A percentile compares a stretch with the other conserved stretches of the same genome.
Conservation (phyloP, 257 asterid species). For the Scutellaria minor region DNA sequence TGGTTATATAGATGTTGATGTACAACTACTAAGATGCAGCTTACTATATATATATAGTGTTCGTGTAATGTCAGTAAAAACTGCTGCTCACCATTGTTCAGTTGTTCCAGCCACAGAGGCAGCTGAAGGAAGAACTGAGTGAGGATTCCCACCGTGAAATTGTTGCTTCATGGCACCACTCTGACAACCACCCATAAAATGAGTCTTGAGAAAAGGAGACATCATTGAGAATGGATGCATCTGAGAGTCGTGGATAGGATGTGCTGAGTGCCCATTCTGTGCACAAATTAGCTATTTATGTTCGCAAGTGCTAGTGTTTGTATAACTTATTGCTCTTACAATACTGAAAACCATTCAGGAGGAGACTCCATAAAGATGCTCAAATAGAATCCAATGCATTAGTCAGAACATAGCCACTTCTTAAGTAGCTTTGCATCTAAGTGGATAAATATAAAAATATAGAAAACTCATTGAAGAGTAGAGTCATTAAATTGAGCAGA, state of each 20-base stretch:
- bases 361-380: slow-evolving; percentile 1
- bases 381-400: slow-evolving; percentile 5
- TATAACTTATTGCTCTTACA: background rate
- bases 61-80: background rate
- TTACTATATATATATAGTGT: background rate
- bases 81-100: slow-evolving; percentile 57
- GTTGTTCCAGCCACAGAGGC: slow-evolving; percentile 48
- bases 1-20: background rate
- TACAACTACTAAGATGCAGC: slow-evolving; percentile 5
- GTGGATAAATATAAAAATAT: slow-evolving; percentile 1
- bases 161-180: slow-evolving; percentile 46
- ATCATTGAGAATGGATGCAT: slow-evolving; percentile 43
- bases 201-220: slow-evolving; percentile 44
- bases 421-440: background rate
- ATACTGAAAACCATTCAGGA: slow-evolving; percentile 3
- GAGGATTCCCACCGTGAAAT: slow-evolving; percentile 54
- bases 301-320: slow-evolving; percentile 5
- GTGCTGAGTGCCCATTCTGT: slow-evolving; percentile 39
- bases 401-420: background rate
- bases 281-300: slow-evolving; percentile 32
- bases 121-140: slow-evolving; percentile 45
- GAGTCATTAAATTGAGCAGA: background rate
- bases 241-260: slow-evolving; percentile 37
- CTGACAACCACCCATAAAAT: slow-evolving; percentile 44
- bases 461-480: background rate